phyloP scores from a whole-genome alignment of 208 protist genomes.

The Trypanosoma scelopori region DNA sequence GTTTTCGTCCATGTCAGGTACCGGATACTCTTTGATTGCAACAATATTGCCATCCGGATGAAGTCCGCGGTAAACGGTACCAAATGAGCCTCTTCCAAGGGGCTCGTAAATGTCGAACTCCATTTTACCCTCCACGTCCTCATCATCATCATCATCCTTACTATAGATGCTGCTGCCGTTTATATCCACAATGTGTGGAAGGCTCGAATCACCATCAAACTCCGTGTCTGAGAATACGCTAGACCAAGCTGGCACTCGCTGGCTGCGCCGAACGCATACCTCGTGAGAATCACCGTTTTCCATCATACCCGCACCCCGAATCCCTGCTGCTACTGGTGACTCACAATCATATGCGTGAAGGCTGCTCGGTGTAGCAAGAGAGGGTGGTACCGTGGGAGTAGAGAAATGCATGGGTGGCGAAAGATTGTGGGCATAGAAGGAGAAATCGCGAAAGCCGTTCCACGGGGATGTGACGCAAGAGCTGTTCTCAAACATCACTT shows the following conservation, averaged over 20 bases:
- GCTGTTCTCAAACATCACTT: background rate
- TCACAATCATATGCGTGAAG: background rate
- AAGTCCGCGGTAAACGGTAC: constrained; percentile 27
- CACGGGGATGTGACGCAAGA: background rate
- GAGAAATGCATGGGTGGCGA: background rate
- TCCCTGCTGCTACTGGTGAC: background rate
- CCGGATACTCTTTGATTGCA: constrained; percentile 49
- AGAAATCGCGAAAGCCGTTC: background rate
- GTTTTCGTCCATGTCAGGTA: constrained; percentile 21
- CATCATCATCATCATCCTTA: background rate
- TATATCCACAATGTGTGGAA: background rate
- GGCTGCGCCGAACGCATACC: background rate
- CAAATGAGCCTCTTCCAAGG: constrained; percentile 24
- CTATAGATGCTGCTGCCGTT: background rate
- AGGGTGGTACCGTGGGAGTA: constrained; percentile 1
- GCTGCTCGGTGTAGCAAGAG: constrained; percentile 2
- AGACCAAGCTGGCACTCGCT: background rate
- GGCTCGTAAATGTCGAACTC: constrained; percentile 29
- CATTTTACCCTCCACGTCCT: background rate
- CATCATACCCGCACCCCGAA: background rate
- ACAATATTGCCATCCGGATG: constrained; percentile 48
- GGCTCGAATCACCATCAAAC: background rate
- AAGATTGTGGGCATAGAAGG: background rate
- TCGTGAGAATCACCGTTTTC: constrained; percentile 1
- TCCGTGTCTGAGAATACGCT: constrained; percentile 1